Evolutionary conservation across 2,329 filamentous ascomycete species (phyloP).

Genomic region (Xylariaceae sp.): DNA sequence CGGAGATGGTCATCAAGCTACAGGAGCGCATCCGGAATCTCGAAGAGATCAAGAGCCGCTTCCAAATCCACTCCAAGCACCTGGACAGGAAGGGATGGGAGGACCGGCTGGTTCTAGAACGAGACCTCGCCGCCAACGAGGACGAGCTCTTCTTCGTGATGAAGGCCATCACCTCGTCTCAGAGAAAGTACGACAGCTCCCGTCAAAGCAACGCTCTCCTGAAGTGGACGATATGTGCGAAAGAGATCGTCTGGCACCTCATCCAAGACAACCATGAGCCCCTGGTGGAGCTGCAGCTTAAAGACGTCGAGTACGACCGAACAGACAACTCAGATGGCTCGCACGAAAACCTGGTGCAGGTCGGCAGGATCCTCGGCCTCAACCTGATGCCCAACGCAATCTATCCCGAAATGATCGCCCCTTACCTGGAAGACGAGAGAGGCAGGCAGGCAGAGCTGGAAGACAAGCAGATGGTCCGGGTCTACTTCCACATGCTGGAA

Average conservation of each 20-base stretch:
- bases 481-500: slow-evolving; percentile 98
- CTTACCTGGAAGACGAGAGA: slow-evolving; percentile 69
- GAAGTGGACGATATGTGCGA: slow-evolving; percentile 88
- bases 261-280: slow-evolving; percentile 82
- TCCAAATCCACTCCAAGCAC: slow-evolving; percentile 84
- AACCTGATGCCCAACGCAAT: slow-evolving; percentile 87
- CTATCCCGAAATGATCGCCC: slow-evolving; percentile 93
- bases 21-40: slow-evolving; percentile 91
- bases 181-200: slow-evolving; percentile 72
- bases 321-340: slow-evolving; percentile 97
- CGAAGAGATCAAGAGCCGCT: slow-evolving; percentile 93
- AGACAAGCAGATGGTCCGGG: slow-evolving; percentile 77
- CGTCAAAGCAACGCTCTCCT: slow-evolving; percentile 73
- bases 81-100: slow-evolving; percentile 89
- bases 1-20: slow-evolving; percentile 84
- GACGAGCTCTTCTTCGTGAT: slow-evolving; percentile 99
- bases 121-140: slow-evolving; percentile 81
- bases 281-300: slow-evolving; percentile 86
- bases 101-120: slow-evolving; percentile 81
- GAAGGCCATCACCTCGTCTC: slow-evolving; percentile 97
- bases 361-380: slow-evolving; percentile 80
- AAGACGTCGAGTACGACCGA: slow-evolving; percentile 86
- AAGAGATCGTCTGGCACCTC: slow-evolving; percentile 96
- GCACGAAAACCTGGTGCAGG: slow-evolving; percentile 85
- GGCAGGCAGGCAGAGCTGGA: slow-evolving; percentile 46